Base-by-base conservation (phyloP, 441 rosid species). In the Viola pubescens region DNA sequence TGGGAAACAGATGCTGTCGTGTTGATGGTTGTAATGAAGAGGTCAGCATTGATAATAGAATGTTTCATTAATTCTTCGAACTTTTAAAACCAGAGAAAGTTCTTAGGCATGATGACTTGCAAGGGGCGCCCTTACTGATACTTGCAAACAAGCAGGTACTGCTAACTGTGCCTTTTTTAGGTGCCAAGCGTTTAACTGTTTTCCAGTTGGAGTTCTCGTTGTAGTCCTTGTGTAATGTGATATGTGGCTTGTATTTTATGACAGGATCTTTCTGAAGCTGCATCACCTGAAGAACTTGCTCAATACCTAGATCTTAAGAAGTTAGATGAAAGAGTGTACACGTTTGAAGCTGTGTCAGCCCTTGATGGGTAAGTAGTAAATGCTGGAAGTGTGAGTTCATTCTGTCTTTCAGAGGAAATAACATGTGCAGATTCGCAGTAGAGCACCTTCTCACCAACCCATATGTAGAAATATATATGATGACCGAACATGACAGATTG, bases 71-170 rank as follows among this genome's bases (percentile, higher is more conserved):
- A 73, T 59, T 37, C 65, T 34, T 50, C 38, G 4, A 61, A 62
- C 40, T 58, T 60, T 12, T 65, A 66, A 44, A 50, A 63, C 63
- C 84, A 89, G 98, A 89, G 71, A 94, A 94, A 74, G 94, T 88
- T 59, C 87, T 90, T 56, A 86, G 96, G 73, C 90, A 94, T 48
- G 97, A 94, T 64, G 99, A 94, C 68, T 73, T 94, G 83, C 88
- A 73, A 75, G 99, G 96, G 64, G 97, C 96, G n/a, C 97, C 97
- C 43, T 82, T 90, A 59, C 54, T 90, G 76, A 84, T 94, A 42
- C 65, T 94, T 70, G 97, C 97, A 61, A 90, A 94, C 85, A 94
- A 94, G 62, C 99, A 94, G 87, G 99, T 90, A 72, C 38, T 63
- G 0, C 57, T 50, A n/a, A 9, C 11, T 43, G 2, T 51, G 4